Base-by-base conservation (phyloP, 768 basidiomycete species). In the Lenzites betulinus region DNA sequence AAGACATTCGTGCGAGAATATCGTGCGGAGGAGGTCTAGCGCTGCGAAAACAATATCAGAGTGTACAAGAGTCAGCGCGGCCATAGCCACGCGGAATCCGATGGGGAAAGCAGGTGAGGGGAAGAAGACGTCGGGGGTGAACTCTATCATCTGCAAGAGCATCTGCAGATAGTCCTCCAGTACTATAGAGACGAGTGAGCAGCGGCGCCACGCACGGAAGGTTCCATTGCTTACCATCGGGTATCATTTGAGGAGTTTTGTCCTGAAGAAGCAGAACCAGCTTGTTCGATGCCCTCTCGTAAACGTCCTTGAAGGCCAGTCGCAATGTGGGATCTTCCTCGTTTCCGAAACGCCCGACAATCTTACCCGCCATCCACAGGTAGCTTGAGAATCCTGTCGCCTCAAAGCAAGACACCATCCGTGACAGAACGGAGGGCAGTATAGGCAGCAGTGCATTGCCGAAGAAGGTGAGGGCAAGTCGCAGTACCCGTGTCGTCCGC, bases 111-210 rank as follows among this genome's bases (percentile, higher is more conserved):
- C 80, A 7, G 88, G 77, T 2, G 92, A 92, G 61, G 86, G 79
- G 76, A 96, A 90, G 64, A 95, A 83, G 43, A 92, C 76, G 52
- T 90, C 86, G 6, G 96, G 93, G 0, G 83, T 78, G 64, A 81
- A 75, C 43, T 87, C 83, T 50, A 88, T 73, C 68, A 95, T 77
- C 64, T 87, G 85, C 54, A 87, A 73, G 15, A 93, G 75, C 75
- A 94, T 81, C 63, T 93, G 94, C 52, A 94, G 70, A 66, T 95
- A 98, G 70, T 99, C 97, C 72, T 98, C 96, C 68, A 99, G 77
- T 26, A 98, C 97, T 98, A 63, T 44, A 47, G 38, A 20, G 36
- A 53, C 28, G n/a, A 22, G 16, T 42, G 39, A 51, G 48, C 26
- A 26, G 23, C 8, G 9, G 20, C 30, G 30, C 30, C n/a, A 38